Base-by-base conservation (phyloP, 352 stramenopile genomes). In the Pythium utonaiense region DNA sequence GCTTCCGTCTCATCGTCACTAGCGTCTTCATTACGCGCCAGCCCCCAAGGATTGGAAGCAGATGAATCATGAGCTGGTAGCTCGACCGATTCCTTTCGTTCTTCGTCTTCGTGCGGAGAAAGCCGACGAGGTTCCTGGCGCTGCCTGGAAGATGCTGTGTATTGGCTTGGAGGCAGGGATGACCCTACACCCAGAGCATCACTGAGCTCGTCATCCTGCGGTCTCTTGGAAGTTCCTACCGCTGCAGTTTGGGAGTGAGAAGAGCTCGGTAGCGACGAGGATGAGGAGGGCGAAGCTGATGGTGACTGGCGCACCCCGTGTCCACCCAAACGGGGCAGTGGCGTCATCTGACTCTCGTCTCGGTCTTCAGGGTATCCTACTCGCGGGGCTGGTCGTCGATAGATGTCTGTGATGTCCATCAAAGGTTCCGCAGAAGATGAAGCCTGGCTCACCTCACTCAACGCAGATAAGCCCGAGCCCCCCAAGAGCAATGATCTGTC, bases 401-500 rank as follows among this genome's bases (percentile, higher is more conserved):
- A 24, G 10, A 44, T 24, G 36, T 44, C 3, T n/a, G 17, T 44
- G 14, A 41, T 17, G 12, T 41, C 34, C 22, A 53, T 25, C 34
- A 22, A 21, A 12, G 48, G 27, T 16, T 31, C 7, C n/a, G 10
- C 6, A 19, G 47, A 34, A 25, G 31, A 16, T 0, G 55, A 63
- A 7, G 6, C 19, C 16, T 44, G 28, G 41, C 55, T 60, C 19
- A 60, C 61, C 24, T 64, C 55, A 21, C 57, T 66, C 33, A 64
- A 22, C 22, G 69, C 69, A 5, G 78, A 86, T 1, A 73, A 24
- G 0, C 69, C 69, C 2, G 75, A 85, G 6, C 67, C 68, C 0
- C 67, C 75, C 8, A 88, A 67, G 14, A 89, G 49, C 68, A 89
- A 74, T 24, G 77, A 89, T 1, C 70, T 60, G 45, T 87, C 74